Base-by-base conservation (phyloP, 2,329 filamentous ascomycete species). In the Teratosphaeriaceae sp. region DNA sequence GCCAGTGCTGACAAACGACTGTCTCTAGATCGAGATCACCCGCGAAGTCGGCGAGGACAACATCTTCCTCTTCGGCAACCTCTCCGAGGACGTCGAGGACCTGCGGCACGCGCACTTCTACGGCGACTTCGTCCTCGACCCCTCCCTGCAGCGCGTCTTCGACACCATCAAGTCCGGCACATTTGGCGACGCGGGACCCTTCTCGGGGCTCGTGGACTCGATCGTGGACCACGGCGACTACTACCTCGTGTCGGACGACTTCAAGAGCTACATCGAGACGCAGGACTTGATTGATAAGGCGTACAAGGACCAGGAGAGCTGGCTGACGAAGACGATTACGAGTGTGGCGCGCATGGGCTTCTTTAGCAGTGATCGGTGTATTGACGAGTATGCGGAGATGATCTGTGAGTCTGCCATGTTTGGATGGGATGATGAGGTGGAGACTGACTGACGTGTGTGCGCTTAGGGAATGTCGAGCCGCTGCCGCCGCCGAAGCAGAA, bases 231-330 rank as follows among this genome's bases (percentile, higher is more conserved):
- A 97, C 53, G 89, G 92, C 29, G 92, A 98, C 65, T 97, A 94
- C 73, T 98, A 98, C 66, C 79, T 98, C 22, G 89, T 97, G 37
- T 95, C 88, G 29, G 92, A 98, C 61, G 92, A 98, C 66, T 98
- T 98, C 76, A 81, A 87, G 68, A 90, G 84, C 62, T 98, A 98
- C 70, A 73, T 94, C 56, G 80, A 90, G 66, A 95, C 92, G 6
- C 92, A 98, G 51, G 76, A 80, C 45, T 75, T 96, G 43, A 89
- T 98, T 23, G 92, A 98, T 59, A 83, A 90, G 68, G 83, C 88
- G 39, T 98, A 94, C 74, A 80, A 80, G 66, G 84, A 97, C 68
- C 85, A 90, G 64, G 88, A 96, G 46, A 84, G 86, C 57, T 98
- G 92, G 92, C 70, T 94, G 45, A 84, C 80, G 49, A 96, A 96